Evolutionary conservation across 371 early-diverging fungal species (phyloP), one percentile per base, ranked within the genome.

Genomic region (Syncephalastrum contaminatum): DNA sequence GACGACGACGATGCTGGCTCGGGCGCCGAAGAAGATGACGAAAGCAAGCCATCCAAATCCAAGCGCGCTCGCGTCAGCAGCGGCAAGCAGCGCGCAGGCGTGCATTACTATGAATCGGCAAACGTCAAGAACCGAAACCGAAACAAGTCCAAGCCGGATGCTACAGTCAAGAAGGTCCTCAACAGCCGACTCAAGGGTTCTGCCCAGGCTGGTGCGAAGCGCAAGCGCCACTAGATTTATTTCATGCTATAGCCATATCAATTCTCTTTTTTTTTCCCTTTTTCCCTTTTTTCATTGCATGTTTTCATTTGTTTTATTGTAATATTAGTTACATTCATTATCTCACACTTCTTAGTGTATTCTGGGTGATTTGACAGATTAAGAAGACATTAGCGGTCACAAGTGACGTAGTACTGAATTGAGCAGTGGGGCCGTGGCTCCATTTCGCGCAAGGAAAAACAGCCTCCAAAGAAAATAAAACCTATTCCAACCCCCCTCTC

Each of bases 51-150:
- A 2, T 0, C 36, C 36, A 30, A 24, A 41, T n/a, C n/a, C 15
- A 41, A 45, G 21, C 73, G 70, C 40, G 62, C 47, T 41, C 63
- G 49, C 24, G 48, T 60, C 43, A 25, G 53, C 20, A 57, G 47
- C 27, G 91, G 91, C 82, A 73, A 77, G 27, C 69, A 82, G 49
- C 93, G 93, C 77, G 82, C 86, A 44, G 94, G 93, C 51, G 80
- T 77, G 22, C 89, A 96, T 72, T 96, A 84, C 67, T 96, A 95
- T 61, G 88, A 89, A 54, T 80, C 81, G 1, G 94, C 93, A 64
- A 96, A 96, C 66, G 89, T 95, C 66, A 96, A 96, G 84, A 94
- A 94, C 74, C 81, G 82, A 68, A 93, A 92, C 73, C 81, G 92
- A 47, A 89, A 86, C 67, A 92, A 90, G 68, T 72, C 65, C 48